These are phyloP conservation scores for Dittrichia graveolens DNA, from an alignment of 129 eudicot species.

Conservation along the genomic window DNA sequence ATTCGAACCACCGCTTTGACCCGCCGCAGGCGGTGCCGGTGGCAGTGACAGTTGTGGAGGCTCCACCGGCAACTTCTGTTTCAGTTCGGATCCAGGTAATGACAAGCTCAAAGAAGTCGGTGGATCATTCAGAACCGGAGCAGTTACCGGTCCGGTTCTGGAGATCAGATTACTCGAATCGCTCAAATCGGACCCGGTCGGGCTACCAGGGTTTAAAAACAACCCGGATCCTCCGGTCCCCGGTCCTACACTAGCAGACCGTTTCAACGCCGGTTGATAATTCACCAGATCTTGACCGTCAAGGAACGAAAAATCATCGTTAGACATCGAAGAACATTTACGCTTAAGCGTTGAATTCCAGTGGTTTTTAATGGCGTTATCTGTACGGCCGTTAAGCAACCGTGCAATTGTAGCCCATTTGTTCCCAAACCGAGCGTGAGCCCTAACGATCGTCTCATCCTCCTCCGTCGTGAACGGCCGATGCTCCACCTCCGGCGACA, in stretches of 20 bases:
- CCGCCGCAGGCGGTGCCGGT: neutral
- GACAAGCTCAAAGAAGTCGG: conserved; percentile 51
- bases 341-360: conserved; percentile 82
- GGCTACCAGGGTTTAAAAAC: conserved; percentile 48
- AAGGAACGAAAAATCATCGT: conserved; percentile 41
- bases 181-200: conserved; percentile 57
- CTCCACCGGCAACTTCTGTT: neutral
- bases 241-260: conserved; percentile 72
- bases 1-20: conserved; percentile 25
- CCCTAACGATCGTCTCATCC: conserved; percentile 62
- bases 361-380: conserved; percentile 84
- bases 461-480: conserved; percentile 64
- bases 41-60: neutral
- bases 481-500: conserved; percentile 82
- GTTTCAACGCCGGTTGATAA: conserved; percentile 49
- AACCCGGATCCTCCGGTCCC: conserved; percentile 30
- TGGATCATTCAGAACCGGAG: conserved; percentile 40
- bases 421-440: conserved; percentile 73
- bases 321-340: conserved; percentile 61
- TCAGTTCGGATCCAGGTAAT: conserved; percentile 35
- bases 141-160: conserved; percentile 37
- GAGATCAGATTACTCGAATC: conserved; percentile 39
- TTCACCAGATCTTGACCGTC: conserved; percentile 35
- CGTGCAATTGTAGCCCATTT: conserved; percentile 91
- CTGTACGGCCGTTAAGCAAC: conserved; percentile 66